Conservation (phyloP, 2,329 filamentous ascomycete species). For the Bipolaris bicolor region DNA sequence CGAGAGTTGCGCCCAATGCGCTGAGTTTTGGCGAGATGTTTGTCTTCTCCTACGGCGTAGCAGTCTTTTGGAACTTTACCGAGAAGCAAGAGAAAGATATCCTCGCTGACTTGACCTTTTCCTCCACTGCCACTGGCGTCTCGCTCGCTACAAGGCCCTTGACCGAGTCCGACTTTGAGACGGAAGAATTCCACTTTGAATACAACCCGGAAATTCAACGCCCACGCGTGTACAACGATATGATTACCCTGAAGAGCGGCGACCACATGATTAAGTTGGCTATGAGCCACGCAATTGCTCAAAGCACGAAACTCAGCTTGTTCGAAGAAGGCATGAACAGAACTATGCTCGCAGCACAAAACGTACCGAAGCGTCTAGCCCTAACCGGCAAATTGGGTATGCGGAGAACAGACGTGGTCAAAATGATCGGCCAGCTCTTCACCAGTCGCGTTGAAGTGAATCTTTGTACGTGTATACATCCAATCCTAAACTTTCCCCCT, state of each 20-base stretch:
- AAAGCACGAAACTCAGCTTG: constrained; percentile 94
- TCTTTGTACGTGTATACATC: constrained; percentile 72
- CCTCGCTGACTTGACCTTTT: constrained; percentile 91
- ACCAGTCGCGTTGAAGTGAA: constrained; percentile 97
- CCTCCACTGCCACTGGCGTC: constrained; percentile 67
- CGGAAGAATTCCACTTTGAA: constrained; percentile 97
- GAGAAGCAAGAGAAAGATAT: constrained; percentile 96
- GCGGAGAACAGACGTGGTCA: constrained; percentile 89
- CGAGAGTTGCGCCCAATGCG: constrained; percentile 69
- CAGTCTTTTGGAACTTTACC: constrained; percentile 98
- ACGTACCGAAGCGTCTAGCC: constrained; percentile 87
- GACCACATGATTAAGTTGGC: constrained; percentile 99
- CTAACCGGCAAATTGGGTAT: constrained; percentile 90
- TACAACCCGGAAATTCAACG: constrained; percentile 86
- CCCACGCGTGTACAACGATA: constrained; percentile 96
- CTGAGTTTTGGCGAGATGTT: constrained; percentile 93
- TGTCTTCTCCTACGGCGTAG: constrained; percentile 95
- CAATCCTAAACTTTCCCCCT: neutral
- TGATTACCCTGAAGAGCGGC: constrained; percentile 93
- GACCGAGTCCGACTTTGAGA: constrained; percentile 91
- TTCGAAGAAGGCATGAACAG: constrained; percentile 96
- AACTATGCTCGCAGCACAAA: constrained; percentile 91
- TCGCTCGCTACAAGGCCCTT: constrained; percentile 80
- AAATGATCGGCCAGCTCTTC: constrained; percentile 87
- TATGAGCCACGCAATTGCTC: constrained; percentile 95